Evolutionary conservation across 2,329 filamentous ascomycete genomes (phyloP).

Genomic region (Sarocladium strictum): DNA sequence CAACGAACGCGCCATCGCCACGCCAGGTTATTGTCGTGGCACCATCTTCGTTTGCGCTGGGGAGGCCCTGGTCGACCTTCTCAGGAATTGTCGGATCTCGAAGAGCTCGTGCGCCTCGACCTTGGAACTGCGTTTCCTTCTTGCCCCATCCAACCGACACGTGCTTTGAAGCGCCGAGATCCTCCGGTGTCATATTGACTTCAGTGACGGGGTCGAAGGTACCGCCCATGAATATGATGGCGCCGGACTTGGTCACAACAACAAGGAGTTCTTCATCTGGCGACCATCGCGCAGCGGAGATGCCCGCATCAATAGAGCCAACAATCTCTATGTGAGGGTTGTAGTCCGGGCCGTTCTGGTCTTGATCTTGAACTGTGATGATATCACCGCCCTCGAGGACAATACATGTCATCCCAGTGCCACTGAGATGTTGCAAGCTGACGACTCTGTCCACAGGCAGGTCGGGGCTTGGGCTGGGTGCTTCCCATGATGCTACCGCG

Average conservation of each 20-base stretch:
- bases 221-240: constrained; percentile 86
- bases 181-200: constrained; percentile 64
- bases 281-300: constrained; percentile 85
- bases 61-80: constrained; percentile 74
- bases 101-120: constrained; percentile 77
- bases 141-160: constrained; percentile 98
- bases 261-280: constrained; percentile 89
- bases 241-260: constrained; percentile 72
- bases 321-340: constrained; percentile 83
- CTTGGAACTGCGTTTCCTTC: constrained; percentile 95
- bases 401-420: constrained; percentile 70
- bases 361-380: constrained; percentile 63
- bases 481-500: constrained; percentile 79
- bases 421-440: constrained; percentile 77
- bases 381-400: constrained; percentile 90
- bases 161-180: constrained; percentile 83
- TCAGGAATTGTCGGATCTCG: constrained; percentile 94
- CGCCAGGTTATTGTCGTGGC: constrained; percentile 79
- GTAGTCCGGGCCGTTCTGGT: constrained; percentile 32
- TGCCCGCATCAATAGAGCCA: constrained; percentile 87
- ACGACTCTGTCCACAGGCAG: constrained; percentile 70
- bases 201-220: constrained; percentile 81
- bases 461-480: constrained; percentile 71
- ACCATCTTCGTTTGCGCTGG: constrained; percentile 69
- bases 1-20: constrained; percentile 87